A percentile compares a stretch with the other conserved stretches of the same genome.
These are phyloP conservation scores for Cladosporium sp. DNA, from an alignment of 2,329 filamentous ascomycete species.

Conservation along the genomic window DNA sequence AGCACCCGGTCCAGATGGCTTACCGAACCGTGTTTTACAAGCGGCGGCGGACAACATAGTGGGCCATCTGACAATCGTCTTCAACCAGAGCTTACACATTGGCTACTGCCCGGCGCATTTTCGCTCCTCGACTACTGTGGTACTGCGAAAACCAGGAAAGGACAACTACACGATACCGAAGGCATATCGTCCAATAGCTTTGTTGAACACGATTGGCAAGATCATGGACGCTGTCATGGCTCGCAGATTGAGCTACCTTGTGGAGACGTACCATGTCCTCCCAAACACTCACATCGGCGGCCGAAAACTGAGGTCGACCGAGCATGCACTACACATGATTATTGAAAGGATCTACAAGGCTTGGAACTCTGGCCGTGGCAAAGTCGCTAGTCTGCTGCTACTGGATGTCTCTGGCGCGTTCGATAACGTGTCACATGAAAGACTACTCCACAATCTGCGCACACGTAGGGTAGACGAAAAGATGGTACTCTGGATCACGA, in stretches of 20 bases:
- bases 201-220: conserved; percentile 24
- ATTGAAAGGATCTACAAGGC: conserved; percentile 21
- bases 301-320: conserved; percentile 20
- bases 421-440: conserved; percentile 31
- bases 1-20: neutral
- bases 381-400: conserved; percentile 26
- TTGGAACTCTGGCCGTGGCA: conserved; percentile 13
- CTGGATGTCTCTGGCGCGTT: conserved; percentile 30
- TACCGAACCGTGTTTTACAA: too few relatives aligned
- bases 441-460: conserved; percentile 30
- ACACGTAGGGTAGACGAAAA: conserved; percentile 23
- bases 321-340: conserved; percentile 26
- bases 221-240: conserved; percentile 5
- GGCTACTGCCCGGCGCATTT: conserved; percentile 20
- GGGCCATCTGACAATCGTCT: too few relatives aligned
- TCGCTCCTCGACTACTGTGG: conserved; percentile 23
- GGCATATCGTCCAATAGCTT: conserved; percentile 26
- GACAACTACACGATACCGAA: conserved; percentile 21
- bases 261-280: conserved; percentile 18
- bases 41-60: too few relatives aligned
- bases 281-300: conserved; percentile 25
- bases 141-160: conserved; percentile 22
- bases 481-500: conserved; percentile 22
- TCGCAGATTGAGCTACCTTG: neutral
- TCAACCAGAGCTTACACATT: conserved; percentile 12